Base-by-base conservation (phyloP, 1,284 basidiomycete species). In the Cutaneotrichosporon daszewskae region DNA sequence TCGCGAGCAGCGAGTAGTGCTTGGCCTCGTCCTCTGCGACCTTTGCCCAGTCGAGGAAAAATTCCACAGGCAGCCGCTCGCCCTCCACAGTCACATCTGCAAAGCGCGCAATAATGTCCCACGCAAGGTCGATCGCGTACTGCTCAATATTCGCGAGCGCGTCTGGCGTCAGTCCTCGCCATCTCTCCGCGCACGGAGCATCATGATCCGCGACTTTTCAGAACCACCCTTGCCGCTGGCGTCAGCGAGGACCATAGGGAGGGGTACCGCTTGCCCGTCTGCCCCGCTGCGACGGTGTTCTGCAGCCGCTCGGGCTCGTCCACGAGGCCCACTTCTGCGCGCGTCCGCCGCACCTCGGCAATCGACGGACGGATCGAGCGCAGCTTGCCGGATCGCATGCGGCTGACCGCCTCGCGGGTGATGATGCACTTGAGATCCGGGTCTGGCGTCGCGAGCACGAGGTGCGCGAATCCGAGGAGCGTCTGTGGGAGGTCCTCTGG, bases 121-220 rank as follows among this genome's bases (percentile, higher is more conserved):
- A 87, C 77, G 84, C 82, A 7, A 87, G 75, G 57, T 87, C 84
- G 47, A 87, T 85, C 1, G 88, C 88, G 84, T 87, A 94, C 62
- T 89, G 87, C 59, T 91, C 88, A 40, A 94, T 89, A 63, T 89
- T 89, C 1, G 88, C 87, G 5, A 91, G 73, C 2, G 87, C 85
- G 40, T 70, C 60, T 64, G 45, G 28, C 14, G 16, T 31, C 28
- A 31, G 28, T n/a, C 19, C 6, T 31, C 7, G 27, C 37, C 5
- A 16, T 10, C 3, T 17, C 11, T 16, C 4, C 2, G 58, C 62
- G 51, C 34, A 71, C 89, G 77, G 17, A 91, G 72, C 79, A 89
- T 79, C 5, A 82, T 79, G 3, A 85, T 82, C 17, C 83, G 73
- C 55, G 80, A 85, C 65, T 81, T 82, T 33, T 75, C 70, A 3